These are phyloP conservation scores for Clarireedia hainanense DNA, from an alignment of 2,329 filamentous ascomycete genomes.

Conservation along the genomic window DNA sequence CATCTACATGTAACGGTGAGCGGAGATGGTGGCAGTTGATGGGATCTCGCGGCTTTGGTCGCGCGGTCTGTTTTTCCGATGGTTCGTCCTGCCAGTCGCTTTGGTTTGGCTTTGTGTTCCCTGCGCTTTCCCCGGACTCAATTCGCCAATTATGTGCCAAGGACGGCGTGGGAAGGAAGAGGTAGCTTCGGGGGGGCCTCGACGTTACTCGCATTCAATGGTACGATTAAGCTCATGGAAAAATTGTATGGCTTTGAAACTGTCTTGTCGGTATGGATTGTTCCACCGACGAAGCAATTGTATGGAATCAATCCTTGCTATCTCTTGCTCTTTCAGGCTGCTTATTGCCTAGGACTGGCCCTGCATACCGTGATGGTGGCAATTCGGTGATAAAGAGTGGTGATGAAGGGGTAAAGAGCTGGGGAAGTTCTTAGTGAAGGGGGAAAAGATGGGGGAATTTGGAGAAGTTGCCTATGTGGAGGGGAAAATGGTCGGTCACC, in stretches of 20 bases:
- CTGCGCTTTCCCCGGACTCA: background rate
- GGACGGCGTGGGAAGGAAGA: background rate
- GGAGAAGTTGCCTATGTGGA: conserved; percentile 4
- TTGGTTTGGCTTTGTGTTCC: too few species aligned
- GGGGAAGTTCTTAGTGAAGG: background rate
- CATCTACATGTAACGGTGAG: conserved; percentile 1
- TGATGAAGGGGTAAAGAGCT: background rate
- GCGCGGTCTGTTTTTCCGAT: background rate
- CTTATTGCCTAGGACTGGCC: background rate
- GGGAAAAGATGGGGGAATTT: conserved; percentile 10
- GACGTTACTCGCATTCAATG: background rate
- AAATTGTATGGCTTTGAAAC: conserved; percentile 2
- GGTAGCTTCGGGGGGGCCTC: too few species aligned
- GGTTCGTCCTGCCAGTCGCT: too few species aligned
- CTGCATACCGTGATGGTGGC: conserved; percentile 6
- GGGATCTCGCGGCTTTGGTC: background rate
- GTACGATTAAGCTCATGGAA: background rate
- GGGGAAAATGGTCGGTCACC: conserved; percentile 1
- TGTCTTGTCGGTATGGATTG: conserved; percentile 7
- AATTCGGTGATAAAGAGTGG: background rate
- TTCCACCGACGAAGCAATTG: conserved; percentile 8
- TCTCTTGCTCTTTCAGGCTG: background rate
- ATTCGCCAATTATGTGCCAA: background rate
- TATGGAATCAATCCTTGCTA: background rate
- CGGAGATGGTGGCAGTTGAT: background rate